These are phyloP conservation scores for Orbilia brochopaga DNA, from an alignment of 2,329 filamentous ascomycete species.

Conservation along the genomic window DNA sequence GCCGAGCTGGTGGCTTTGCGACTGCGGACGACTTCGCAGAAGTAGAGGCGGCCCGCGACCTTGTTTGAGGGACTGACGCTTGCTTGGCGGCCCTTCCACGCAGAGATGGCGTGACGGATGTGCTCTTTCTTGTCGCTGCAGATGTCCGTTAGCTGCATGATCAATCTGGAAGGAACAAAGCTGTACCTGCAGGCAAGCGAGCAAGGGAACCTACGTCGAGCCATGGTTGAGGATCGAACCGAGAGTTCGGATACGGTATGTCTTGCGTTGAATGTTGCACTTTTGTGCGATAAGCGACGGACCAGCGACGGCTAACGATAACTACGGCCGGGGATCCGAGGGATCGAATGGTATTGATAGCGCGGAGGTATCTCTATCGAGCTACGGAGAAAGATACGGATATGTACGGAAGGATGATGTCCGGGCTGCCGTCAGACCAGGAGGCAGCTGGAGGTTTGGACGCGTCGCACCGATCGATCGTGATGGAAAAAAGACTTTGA, in stretches of 20 bases:
- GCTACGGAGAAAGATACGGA: too few relatives aligned
- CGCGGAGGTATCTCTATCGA: too few relatives aligned
- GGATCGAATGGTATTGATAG: too few relatives aligned
- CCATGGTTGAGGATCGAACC: conserved; percentile 14
- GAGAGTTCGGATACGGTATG: neutral
- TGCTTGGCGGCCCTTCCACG: conserved; percentile 26
- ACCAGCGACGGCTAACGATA: neutral
- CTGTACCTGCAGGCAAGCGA: too few relatives aligned
- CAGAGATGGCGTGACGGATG: conserved; percentile 11
- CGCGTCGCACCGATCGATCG: too few relatives aligned
- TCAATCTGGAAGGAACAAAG: neutral
- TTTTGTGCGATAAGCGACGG: neutral
- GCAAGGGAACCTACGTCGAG: conserved; percentile 11
- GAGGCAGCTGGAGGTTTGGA: too few relatives aligned
- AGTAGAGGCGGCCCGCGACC: conserved; percentile 20
- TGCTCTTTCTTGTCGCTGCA: conserved; percentile 14
- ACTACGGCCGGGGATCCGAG: too few relatives aligned
- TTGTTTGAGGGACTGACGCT: conserved; percentile 18
- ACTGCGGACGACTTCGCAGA: conserved; percentile 11
- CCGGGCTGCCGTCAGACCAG: too few relatives aligned
- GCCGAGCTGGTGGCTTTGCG: conserved; percentile 14
- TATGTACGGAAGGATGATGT: too few relatives aligned
- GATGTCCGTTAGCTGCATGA: conserved; percentile 24
- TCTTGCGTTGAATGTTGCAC: conserved; percentile 1
- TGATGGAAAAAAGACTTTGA: too few relatives aligned